Percentiles rank a stretch among this genome's conserved stretches.
Conservation (phyloP, 306 rosid species). For the Corylus avellana region DNA sequence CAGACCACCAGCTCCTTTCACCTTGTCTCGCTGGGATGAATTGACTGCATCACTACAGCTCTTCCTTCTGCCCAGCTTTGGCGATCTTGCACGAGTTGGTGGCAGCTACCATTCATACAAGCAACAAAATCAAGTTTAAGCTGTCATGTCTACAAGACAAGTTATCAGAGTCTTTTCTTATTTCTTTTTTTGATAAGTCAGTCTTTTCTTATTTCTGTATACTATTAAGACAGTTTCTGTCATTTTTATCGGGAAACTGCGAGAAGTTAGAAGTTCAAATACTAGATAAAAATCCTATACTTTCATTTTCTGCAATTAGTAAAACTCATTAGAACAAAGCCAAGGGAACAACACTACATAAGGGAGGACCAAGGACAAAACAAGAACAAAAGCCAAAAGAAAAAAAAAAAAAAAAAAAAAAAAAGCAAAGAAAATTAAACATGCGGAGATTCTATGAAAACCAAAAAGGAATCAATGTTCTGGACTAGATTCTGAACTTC, state of each 20-base stretch:
- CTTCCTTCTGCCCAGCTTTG: constrained; percentile 92
- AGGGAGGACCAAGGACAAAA: background rate
- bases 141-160: constrained; percentile 18
- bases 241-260: background rate
- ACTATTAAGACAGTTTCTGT: background rate
- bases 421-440: background rate
- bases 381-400: background rate
- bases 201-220: background rate
- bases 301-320: background rate
- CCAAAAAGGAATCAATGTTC: background rate
- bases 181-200: background rate
- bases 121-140: constrained; percentile 27
- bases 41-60: constrained; percentile 46
- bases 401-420: background rate
- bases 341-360: background rate
- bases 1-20: constrained; percentile 39
- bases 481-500: background rate
- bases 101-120: constrained; percentile 59
- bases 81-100: constrained; percentile 95
- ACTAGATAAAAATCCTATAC: background rate
- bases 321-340: background rate
- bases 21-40: constrained; percentile 40
- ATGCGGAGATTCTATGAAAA: background rate
- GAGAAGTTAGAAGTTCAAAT: background rate
- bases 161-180: background rate